Conservation (phyloP, 805 yeast species). For the Wickerhamiella kazuoi region DNA sequence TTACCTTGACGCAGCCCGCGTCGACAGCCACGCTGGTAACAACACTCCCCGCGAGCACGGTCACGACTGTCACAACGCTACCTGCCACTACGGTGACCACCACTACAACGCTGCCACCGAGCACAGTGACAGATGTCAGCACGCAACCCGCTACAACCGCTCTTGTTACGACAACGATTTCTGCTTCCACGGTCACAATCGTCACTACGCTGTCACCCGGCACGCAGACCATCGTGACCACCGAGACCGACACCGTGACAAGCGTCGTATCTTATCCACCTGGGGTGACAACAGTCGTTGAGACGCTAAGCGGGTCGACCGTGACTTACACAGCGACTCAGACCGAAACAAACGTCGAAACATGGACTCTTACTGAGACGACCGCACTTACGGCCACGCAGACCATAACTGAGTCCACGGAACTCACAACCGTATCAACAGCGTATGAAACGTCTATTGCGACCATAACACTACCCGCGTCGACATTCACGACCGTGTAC, state of each 20-base stretch:
- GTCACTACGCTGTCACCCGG: not conserved
- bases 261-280: not conserved
- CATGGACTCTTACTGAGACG: not conserved
- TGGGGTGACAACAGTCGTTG: not conserved
- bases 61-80: not conserved
- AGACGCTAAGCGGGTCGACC: not conserved
- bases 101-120: not conserved
- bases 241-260: not conserved
- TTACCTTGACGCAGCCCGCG: not conserved
- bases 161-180: constrained; percentile 1
- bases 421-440: not conserved
- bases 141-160: constrained; percentile 4
- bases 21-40: not conserved
- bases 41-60: not conserved
- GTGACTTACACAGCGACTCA: not conserved
- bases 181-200: constrained; percentile 1
- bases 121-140: not conserved
- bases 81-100: not conserved
- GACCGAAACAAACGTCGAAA: not conserved
- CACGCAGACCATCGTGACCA: not conserved
- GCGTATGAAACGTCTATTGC: not conserved
- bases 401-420: not conserved
- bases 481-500: not conserved
- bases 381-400: not conserved
- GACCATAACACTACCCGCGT: constrained; percentile 1